Evolutionary conservation across 768 basidiomycete genomes (phyloP), one percentile per base, ranked within the genome.

Genomic region (Mycena belliarum): DNA sequence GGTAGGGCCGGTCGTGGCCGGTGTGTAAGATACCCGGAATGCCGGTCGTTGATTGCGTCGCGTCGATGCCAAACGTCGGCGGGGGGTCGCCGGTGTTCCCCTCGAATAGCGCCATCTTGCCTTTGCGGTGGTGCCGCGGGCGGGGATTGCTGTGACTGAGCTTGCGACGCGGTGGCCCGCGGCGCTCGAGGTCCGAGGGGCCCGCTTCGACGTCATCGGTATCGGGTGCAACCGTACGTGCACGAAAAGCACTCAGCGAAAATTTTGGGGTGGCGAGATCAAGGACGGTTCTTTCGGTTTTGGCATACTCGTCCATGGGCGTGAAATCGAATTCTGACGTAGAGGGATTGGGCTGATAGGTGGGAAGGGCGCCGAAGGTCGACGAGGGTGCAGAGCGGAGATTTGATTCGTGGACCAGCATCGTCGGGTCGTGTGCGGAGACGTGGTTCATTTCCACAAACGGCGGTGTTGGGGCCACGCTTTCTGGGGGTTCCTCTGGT

Each of bases 31-130:
- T 76, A 9, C 62, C 58, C 35, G 58, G 62, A 26, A 63, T 60
- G 14, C 62, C 62, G 45, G 58, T 53, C 2, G 62, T 63, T 21
- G 62, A 49, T 37, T 63, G 62, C 14, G 58, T 47, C 18, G 48
- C 44, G 41, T 59, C 61, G 18, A 63, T 47, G 11, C 42, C 40
- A 58, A 86, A 76, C 16, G 80, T 74, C 1, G 81, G 77, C 1
- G 77, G 78, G 1, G 77, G 73, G 26, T 83, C 83, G 23, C 79
- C 79, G 0, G 73, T 69, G 23, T 74, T 76, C 49, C 77, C 72
- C 62, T 98, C 97, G 68, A 98, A 98, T 3, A 96, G 75, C 0
- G 95, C 95, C 70, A 98, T 82, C 72, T 98, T 98, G 20, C 78
- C 82, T 66, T 79, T 85, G 45, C 83, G 79, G 51, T 78, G 77